Base-by-base conservation (phyloP, 805 yeast species). In the Candida maris region DNA sequence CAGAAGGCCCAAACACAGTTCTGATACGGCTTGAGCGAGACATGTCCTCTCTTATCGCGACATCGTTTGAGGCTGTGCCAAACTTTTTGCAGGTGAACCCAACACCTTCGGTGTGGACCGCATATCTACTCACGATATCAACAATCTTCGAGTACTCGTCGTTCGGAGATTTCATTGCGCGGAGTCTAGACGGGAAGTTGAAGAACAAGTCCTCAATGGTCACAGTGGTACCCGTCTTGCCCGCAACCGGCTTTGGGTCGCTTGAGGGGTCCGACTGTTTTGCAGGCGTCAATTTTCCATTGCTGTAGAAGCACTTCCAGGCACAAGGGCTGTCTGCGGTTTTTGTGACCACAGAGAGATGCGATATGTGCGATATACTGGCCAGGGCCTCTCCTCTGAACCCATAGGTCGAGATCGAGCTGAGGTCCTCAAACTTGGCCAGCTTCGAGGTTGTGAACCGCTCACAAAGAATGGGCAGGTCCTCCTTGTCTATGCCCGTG, bases 321-420 rank as follows among this genome's bases (percentile, higher is more conserved):
- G 96, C 97, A 51, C 86, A 72, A 0, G 71, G 63, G 1, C 79
- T 73, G 1, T 62, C 70, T 5, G 46, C 52, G 0, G 84, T 77
- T 59, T 85, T 88, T 0, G 97, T 85, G 2, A 80, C 71, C 5
- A 93, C 94, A 0, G 86, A 71, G 2, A 93, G 64, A 39, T 88
- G 81, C 0, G 97, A 72, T 15, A 93, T 81, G 53, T 91, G 96
- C 0, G 96, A 87, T 6, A 93, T 89, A 54, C 93, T 81, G 1
- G 97, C 96, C 32, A 93, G 66, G 0, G 98, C 98, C 59, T 93
- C 98, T 12, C 98, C 98, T 37, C 98, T 70, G 57, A 93, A 93
- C 4, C 98, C 98, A 57, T 87, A 87, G 0, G 97, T 89, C 16
- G 73, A 65, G 17, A 93, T 75, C 4, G 70, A 57, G 33, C 67